Base-by-base conservation (phyloP, 768 basidiomycete species). In the Russula lepida region DNA sequence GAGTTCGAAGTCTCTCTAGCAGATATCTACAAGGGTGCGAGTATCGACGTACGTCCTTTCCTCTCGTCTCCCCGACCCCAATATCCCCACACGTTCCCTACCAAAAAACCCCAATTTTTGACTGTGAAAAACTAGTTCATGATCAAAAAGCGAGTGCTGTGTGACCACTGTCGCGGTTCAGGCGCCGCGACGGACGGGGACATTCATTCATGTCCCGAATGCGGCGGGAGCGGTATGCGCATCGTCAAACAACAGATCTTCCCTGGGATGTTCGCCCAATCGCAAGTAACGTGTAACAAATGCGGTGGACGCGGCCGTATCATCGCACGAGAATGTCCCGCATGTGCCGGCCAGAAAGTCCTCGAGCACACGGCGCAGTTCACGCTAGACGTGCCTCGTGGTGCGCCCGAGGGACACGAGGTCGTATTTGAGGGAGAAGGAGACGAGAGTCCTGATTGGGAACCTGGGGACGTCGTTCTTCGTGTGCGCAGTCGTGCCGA, bases 381-480 rank as follows among this genome's bases (percentile, higher is more conserved):
- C 66, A 92, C 89, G 2, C 79, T 98, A 25, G 92, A 97, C 49
- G 82, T 98, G 51, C 79, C 84, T 13, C 82, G 84, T 5, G 97
- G 97, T 19, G 89, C 91, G 77, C 91, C 95, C 0, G 97, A 99
- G 69, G 93, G 90, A 1, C 86, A 90, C 68, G 92, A 99, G 71
- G 82, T 95, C 39, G 80, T 95, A 1, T 98, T 94, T 62, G 92
- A 97, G 67, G 93, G 92, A n/a, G 95, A 98, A 71, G 89, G 90
- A 48, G 97, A 98, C 71, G 95, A 99, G 75, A 89, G 79, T 58
- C 92, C 92, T 3, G 97, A 98, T 67, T 97, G 89, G 89, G 94
- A 95, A 69, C 77, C 97, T 6, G 97, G 97, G 8, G 95, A 99
- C 74, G 83, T 99, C 52, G 78, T 98, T 39, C 77, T 98, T 50